A percentile compares a stretch with the other conserved stretches of the same genome.
Evolutionary conservation across 1,284 basidiomycete species (phyloP).

Genomic region (Pseudozyma sp.): DNA sequence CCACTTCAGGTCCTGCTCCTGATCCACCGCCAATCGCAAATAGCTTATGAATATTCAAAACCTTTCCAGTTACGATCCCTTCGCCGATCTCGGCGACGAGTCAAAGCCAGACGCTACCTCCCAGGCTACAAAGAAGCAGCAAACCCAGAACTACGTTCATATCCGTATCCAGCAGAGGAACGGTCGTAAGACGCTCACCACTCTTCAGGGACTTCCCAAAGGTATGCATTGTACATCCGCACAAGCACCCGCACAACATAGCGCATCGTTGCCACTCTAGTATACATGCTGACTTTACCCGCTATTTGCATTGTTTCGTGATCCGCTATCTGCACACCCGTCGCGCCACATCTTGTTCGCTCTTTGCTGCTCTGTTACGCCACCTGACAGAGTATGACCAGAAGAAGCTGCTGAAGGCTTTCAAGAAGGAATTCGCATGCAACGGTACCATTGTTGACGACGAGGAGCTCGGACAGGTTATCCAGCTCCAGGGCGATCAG

Average conservation of each 20-base stretch:
- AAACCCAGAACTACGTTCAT: conserved; percentile 70
- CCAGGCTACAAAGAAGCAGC: conserved; percentile 54
- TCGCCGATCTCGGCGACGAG: conserved; percentile 69
- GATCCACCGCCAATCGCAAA: conserved; percentile 45
- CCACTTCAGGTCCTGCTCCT: conserved; percentile 51
- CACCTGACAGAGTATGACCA: conserved; percentile 85
- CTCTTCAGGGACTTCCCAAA: conserved; percentile 94
- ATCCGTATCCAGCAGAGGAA: conserved; percentile 94
- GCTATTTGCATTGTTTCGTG: not conserved
- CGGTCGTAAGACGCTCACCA: conserved; percentile 98
- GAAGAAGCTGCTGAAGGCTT: conserved; percentile 98
- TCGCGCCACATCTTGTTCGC: not conserved
- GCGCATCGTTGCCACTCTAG: conserved; percentile 5
- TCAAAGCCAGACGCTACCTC: conserved; percentile 46
- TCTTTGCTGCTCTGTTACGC: not conserved
- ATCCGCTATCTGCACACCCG: too few relatives aligned
- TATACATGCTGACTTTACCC: conserved; percentile 1
- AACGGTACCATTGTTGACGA: conserved; percentile 98
- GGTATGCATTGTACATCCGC: conserved; percentile 72
- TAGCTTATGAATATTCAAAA: conserved; percentile 69
- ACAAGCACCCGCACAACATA: not conserved
- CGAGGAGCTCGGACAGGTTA: conserved; percentile 95
- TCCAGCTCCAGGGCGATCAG: conserved; percentile 99
- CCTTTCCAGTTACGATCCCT: conserved; percentile 69
- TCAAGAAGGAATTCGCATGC: conserved; percentile 99